Base-by-base conservation (phyloP, 768 basidiomycete species). In the Hericium erinaceus region DNA sequence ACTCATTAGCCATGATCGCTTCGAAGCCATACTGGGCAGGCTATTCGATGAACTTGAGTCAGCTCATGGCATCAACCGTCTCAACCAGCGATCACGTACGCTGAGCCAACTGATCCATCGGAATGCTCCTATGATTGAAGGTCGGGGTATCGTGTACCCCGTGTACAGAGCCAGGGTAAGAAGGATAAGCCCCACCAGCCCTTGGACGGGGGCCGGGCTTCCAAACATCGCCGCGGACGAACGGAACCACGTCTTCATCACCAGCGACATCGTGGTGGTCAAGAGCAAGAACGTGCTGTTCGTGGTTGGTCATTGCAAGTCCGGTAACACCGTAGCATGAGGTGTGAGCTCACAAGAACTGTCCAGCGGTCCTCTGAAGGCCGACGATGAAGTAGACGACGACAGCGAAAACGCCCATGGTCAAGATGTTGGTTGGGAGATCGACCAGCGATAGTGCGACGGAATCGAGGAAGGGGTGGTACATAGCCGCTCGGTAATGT, bases 191-290 rank as follows among this genome's bases (percentile, higher is more conserved):
- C 80, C 83, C 6, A 78, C 81, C 9, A 85, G 59, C 10, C 84
- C 76, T 62, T 84, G 83, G 6, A 86, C 85, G 0, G 82, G 78
- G 0, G 85, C 81, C 54, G 81, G 79, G 8, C 75, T 73, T 48
- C 75, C 74, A 65, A 85, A 83, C 4, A 75, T 74, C 0, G 87
- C 82, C 0, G 84, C 83, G 11, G 88, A 62, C 0, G 75, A 74
- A 26, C 90, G 77, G 77, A 92, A 95, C 76, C 84, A 83, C 0
- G 81, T 83, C 67, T 85, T 85, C 80, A 92, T 86, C 8, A 82
- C 70, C 24, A 90, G 55, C 38, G 83, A 77, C 58, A 83, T 77
- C 2, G 74, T 68, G 53, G 82, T 74, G 18, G 81, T 62, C 58
- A 84, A 80, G n/a, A 90, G 66, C 66, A 80, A 77, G 67, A 78